phyloP scores from a whole-genome alignment of 1,139 yeast species.

The Hansenula sp. region DNA sequence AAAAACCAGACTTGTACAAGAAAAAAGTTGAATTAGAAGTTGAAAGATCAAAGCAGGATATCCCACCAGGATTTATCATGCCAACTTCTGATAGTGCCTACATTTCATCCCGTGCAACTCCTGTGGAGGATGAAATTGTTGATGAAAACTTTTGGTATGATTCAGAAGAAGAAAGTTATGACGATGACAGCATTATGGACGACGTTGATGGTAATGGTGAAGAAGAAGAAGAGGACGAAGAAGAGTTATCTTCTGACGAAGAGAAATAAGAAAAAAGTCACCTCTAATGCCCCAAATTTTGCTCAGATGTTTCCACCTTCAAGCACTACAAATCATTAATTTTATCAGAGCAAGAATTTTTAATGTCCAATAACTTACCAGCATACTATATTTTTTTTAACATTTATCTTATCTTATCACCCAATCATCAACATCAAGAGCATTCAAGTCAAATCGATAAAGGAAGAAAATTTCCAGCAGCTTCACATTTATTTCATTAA shows the following conservation, averaged over 20 bases:
- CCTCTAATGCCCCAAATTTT: no score
- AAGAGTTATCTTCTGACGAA: slow-evolving; percentile 19
- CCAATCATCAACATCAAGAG: no score
- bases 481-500: no score
- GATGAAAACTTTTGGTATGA: slow-evolving; percentile 36
- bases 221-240: slow-evolving; percentile 29
- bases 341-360: not conserved
- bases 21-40: slow-evolving; percentile 81
- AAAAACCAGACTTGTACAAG: slow-evolving; percentile 75
- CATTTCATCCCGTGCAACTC: slow-evolving; percentile 10
- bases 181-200: slow-evolving; percentile 25
- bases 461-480: no score
- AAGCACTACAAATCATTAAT: not conserved
- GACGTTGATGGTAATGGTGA: slow-evolving; percentile 23
- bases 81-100: slow-evolving; percentile 50
- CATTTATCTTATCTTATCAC: no score
- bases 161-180: slow-evolving; percentile 25
- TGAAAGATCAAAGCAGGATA: slow-evolving; percentile 74
- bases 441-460: no score
- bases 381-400: not conserved
- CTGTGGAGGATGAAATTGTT: slow-evolving; percentile 29
- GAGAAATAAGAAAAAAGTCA: slow-evolving; percentile 15
- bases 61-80: slow-evolving; percentile 82
- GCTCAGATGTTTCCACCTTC: no score
- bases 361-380: not conserved